Evolutionary conservation across 371 early-diverging fungal species (phyloP).

Genomic region (Rhizopus microsporus): DNA sequence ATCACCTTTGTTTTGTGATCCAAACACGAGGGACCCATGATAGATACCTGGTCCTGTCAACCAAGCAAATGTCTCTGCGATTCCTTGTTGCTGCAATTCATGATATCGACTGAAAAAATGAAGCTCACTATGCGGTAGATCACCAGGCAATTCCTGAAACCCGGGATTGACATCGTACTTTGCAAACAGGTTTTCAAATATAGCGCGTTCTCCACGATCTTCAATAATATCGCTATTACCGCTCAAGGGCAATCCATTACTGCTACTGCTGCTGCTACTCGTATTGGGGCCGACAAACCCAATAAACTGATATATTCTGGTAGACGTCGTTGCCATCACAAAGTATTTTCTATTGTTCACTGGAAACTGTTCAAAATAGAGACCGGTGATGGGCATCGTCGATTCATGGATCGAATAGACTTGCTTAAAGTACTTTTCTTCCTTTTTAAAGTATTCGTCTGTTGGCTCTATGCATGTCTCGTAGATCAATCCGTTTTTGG

Average conservation of each 20-base stretch:
- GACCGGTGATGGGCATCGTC: constrained; percentile 74
- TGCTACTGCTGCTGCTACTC: constrained; percentile 45
- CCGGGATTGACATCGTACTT: constrained; percentile 63
- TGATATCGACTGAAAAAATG: constrained; percentile 71
- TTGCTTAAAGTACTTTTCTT: constrained; percentile 78
- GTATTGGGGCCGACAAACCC: constrained; percentile 64
- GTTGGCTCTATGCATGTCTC: constrained; percentile 85
- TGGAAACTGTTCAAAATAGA: constrained; percentile 80
- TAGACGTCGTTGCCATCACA: constrained; percentile 77
- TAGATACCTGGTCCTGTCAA: constrained; percentile 85
- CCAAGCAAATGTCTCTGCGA: constrained; percentile 79
- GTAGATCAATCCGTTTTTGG: constrained; percentile 81
- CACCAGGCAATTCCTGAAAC: constrained; percentile 80
- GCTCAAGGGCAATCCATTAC: constrained; percentile 27
- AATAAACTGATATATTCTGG: constrained; percentile 84
- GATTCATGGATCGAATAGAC: constrained; percentile 66
- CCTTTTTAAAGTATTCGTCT: constrained; percentile 81
- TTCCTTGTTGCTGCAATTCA: constrained; percentile 72
- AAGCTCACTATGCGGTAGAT: constrained; percentile 58
- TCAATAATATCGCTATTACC: constrained; percentile 4
- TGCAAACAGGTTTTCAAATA: constrained; percentile 68
- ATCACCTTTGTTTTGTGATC: constrained; percentile 74
- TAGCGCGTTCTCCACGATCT: constrained; percentile 45
- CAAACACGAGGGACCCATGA: constrained; percentile 78
- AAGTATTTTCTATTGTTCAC: constrained; percentile 71